These are phyloP conservation scores for Geranomyces michiganensis DNA, from an alignment of 192 early-diverging fungal genomes.

Conservation along the genomic window DNA sequence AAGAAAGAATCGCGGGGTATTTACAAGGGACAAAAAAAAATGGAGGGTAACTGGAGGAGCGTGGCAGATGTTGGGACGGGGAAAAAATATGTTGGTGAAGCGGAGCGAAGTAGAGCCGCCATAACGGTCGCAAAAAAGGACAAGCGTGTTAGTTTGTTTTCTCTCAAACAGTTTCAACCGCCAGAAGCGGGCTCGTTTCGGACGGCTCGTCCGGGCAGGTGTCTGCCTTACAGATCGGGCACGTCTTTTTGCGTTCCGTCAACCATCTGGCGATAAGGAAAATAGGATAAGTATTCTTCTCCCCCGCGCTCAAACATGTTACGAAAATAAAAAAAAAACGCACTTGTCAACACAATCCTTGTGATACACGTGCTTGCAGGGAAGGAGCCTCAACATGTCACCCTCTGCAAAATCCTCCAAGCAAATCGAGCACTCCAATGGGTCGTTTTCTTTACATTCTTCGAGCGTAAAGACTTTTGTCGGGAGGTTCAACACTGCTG, in stretches of 20 bases:
- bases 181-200: conserved; percentile 33
- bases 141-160: too few species aligned
- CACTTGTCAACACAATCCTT: conserved; percentile 81
- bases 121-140: too few species aligned
- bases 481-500: conserved; percentile 75
- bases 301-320: too few species aligned
- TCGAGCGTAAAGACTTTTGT: conserved; percentile 59
- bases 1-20: not conserved
- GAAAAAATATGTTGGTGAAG: too few species aligned
- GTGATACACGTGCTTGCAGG: conserved; percentile 91
- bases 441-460: conserved; percentile 65
- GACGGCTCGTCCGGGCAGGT: conserved; percentile 25
- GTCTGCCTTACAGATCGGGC: conserved; percentile 79
- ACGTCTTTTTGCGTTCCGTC: conserved; percentile 76
- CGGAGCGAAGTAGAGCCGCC: too few species aligned
- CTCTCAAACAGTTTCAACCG: not conserved
- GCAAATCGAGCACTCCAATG: conserved; percentile 87
- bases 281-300: too few species aligned
- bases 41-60: too few species aligned
- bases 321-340: conserved; percentile 8
- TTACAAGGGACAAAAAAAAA: not conserved
- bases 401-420: conserved; percentile 86
- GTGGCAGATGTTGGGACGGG: too few species aligned
- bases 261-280: conserved; percentile 64
- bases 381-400: conserved; percentile 76